Conservation (phyloP, 306 rosid species). For the Fagus sylvatica region DNA sequence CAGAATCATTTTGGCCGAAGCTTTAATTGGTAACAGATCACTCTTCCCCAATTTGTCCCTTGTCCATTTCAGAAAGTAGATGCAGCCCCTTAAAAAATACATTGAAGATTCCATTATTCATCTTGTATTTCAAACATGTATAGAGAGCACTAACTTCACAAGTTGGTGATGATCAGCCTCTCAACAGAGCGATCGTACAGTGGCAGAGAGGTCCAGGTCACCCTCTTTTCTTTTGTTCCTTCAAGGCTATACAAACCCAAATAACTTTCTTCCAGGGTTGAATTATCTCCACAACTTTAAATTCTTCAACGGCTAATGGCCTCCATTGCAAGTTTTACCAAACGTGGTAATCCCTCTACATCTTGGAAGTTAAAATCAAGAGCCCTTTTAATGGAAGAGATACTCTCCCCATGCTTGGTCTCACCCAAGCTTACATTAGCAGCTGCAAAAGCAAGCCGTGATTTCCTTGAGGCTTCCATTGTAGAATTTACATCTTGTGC, state of each 20-base stretch:
- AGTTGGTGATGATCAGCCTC: constrained; percentile 14
- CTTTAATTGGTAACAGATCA: background rate
- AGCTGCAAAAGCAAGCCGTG: constrained; percentile 71
- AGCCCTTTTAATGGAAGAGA: too few species aligned
- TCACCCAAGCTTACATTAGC: constrained; percentile 52
- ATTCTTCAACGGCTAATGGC: constrained; percentile 54
- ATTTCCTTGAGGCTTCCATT: constrained; percentile 93
- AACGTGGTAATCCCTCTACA: too few species aligned
- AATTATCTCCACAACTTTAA: constrained; percentile 21
- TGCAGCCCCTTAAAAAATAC: constrained; percentile 24
- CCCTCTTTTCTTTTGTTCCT: constrained; percentile 24
- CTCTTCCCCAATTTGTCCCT: constrained; percentile 15
- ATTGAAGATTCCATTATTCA: constrained; percentile 26
- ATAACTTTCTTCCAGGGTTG: constrained; percentile 26
- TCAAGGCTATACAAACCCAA: constrained; percentile 30
- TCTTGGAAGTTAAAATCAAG: too few species aligned
- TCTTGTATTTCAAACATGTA: constrained; percentile 15
- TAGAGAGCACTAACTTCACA: constrained; percentile 34
- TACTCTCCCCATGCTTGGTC: constrained; percentile 53
- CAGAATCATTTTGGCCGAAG: constrained; percentile 31
- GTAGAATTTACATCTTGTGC: constrained; percentile 66
- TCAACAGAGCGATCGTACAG: constrained; percentile 24
- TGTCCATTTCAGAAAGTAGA: constrained; percentile 30
- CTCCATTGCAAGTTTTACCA: too few species aligned
- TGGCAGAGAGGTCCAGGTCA: constrained; percentile 32